Evolutionary conservation across 139 green algal species (phyloP).

Genomic region (Monoraphidium neglectum): DNA sequence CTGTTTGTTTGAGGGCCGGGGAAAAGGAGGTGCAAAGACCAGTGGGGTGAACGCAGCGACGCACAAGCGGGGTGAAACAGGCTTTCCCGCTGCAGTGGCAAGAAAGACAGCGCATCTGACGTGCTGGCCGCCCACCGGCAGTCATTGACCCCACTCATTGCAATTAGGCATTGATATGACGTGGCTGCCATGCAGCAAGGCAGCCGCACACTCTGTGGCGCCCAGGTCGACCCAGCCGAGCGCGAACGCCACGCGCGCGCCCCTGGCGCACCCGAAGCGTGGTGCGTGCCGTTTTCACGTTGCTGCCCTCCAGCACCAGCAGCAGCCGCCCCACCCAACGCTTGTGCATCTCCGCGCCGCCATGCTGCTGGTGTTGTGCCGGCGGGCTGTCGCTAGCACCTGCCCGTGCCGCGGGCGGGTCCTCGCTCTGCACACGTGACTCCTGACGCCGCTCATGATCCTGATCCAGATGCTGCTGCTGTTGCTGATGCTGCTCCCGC

Average conservation of each 20-base stretch:
- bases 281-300: not conserved
- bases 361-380: not conserved
- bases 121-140: no score
- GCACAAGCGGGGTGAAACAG: not conserved
- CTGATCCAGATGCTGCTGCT: not conserved
- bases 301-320: slow-evolving; percentile 11
- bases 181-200: not conserved
- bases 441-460: no score
- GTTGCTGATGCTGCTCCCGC: not conserved
- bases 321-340: not conserved
- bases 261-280: not conserved
- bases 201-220: not conserved
- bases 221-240: not conserved
- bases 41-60: not conserved
- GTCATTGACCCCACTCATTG: no score
- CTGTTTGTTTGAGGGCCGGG: not conserved
- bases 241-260: not conserved
- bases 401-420: no score
- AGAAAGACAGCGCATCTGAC: not conserved
- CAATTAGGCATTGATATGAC: no score
- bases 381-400: not conserved
- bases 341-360: not conserved
- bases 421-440: no score
- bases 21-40: not conserved
- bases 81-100: not conserved